Evolutionary conservation across 1,139 yeast species (phyloP).

Genomic region (Geotrichum europaeum): DNA sequence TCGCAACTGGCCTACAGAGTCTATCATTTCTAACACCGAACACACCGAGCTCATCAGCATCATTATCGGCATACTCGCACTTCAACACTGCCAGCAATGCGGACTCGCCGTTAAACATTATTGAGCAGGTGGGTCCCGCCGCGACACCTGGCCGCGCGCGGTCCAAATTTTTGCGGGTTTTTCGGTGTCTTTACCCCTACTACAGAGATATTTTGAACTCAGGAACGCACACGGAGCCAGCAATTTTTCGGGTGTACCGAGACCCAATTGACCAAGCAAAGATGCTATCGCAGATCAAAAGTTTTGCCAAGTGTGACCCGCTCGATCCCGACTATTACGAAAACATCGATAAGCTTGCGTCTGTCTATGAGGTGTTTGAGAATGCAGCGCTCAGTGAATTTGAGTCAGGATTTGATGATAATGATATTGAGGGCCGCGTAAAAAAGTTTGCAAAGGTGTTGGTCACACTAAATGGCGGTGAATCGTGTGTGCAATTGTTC

Average conservation of each 20-base stretch:
- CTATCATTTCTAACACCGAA: constrained; percentile 2
- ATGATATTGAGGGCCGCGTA: constrained; percentile 42
- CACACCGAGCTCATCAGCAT: not conserved
- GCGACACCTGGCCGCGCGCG: constrained; percentile 20
- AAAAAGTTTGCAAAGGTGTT: constrained; percentile 35
- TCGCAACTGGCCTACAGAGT: not conserved
- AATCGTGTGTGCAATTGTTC: constrained; percentile 44
- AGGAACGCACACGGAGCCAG: constrained; percentile 24
- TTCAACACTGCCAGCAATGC: not conserved
- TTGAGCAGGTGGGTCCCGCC: not conserved
- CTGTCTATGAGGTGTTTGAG: constrained; percentile 66
- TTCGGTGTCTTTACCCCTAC: constrained; percentile 25
- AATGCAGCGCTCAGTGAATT: constrained; percentile 68
- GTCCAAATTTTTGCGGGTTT: constrained; percentile 22
- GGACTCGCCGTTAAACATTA: constrained; percentile 12
- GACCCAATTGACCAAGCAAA: constrained; percentile 32
- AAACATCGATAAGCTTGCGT: constrained; percentile 45
- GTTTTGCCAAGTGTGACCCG: constrained; percentile 39
- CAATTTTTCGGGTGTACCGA: constrained; percentile 24
- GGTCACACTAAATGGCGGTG: constrained; percentile 37
- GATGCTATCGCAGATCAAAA: constrained; percentile 26
- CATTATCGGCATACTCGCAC: not conserved
- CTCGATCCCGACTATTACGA: constrained; percentile 35
- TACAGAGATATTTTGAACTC: constrained; percentile 28
- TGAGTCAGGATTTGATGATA: constrained; percentile 49